Percentiles rank a stretch among this genome's conserved stretches.
phyloP scores from a whole-genome alignment of 768 basidiomycete genomes.

The Phylloporus arenicola region DNA sequence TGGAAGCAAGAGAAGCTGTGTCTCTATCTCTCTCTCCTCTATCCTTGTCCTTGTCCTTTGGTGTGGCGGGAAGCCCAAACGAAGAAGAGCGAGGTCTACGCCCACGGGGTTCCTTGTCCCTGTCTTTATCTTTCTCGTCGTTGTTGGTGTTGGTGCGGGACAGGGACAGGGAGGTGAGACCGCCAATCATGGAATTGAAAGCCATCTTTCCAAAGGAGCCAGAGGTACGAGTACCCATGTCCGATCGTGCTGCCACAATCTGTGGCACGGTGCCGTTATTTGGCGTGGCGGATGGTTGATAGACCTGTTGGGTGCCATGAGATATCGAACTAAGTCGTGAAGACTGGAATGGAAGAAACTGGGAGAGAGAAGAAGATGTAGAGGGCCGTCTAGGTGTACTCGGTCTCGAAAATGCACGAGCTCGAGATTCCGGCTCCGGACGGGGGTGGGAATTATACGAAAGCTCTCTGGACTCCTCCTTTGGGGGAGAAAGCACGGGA shows the following conservation, averaged over 20 bases:
- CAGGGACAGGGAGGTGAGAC: constrained; percentile 60
- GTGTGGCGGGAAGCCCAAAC: constrained; percentile 34
- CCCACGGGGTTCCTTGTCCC: constrained; percentile 49
- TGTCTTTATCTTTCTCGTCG: constrained; percentile 38
- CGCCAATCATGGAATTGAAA: constrained; percentile 66
- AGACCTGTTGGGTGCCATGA: constrained; percentile 17
- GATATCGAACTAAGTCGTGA: constrained; percentile 13
- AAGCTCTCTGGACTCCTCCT: constrained; percentile 10
- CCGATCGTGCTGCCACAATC: constrained; percentile 26
- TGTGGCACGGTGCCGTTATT: constrained; percentile 8
- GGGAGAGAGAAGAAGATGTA: constrained; percentile 18
- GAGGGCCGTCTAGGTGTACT: constrained; percentile 21
- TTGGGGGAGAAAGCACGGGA: constrained; percentile 13
- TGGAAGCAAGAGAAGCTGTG: constrained; percentile 39
- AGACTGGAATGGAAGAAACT: constrained; percentile 22
- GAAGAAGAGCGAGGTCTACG: constrained; percentile 46
- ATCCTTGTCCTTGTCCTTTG: constrained; percentile 31
- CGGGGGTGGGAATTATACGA: background rate
- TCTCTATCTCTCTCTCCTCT: constrained; percentile 31
- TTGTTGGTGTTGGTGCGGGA: constrained; percentile 45
- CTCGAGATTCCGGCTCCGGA: constrained; percentile 1
- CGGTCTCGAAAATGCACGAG: constrained; percentile 14
- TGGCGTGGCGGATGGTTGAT: constrained; percentile 3
- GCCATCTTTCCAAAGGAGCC: constrained; percentile 61
- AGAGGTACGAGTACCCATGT: constrained; percentile 31